Base-by-base conservation (phyloP, 2,329 filamentous ascomycete genomes). In the Neurospora sp. region DNA sequence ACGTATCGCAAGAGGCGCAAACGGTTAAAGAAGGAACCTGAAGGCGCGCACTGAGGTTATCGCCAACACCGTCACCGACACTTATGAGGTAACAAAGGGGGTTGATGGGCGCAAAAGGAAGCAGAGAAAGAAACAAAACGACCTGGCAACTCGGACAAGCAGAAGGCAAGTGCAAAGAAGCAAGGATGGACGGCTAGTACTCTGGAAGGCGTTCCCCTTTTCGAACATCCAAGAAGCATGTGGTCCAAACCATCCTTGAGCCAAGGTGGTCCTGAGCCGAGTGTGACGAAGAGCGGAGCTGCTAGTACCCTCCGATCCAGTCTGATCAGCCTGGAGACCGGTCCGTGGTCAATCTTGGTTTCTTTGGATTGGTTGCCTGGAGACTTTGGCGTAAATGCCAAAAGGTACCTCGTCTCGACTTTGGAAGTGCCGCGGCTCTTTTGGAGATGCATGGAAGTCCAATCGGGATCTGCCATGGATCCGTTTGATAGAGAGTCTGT, bases 221-320 rank as follows among this genome's bases (percentile, higher is more conserved):
- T 73, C 71, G 73, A 33, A 62, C 15, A 71, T 68, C 23, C 39
- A 69, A 70, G 68, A 66, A 73, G 72, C 74, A 75, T 74, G 72
- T 75, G 73, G 67, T 70, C 69, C 43, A 52, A 52, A 52, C 43
- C 43, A 62, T 28, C 3, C 1, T 62, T 67, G 52, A 68, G 66
- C 70, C 46, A 70, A 68, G 65, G 23, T 65, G 40, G 57, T 57
- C 67, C 65, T 70, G 68, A 68, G 73, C 74, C 74, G 74, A 76
- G 69, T 70, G 67, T 67, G 70, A 75, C 74, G 71, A 62, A 71
- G 73, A 71, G 70, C 38, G 23, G 23, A 66, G 66, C 69, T 71
- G 70, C 43, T 69, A 69, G 69, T 68, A 52, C 67, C 28, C 28
- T 46, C 41, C 41, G 41, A 46, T 46, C 19, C 43, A 52, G 43